Conservation (phyloP, 148 eudicot genomes). For the Dianthus caryophyllus region DNA sequence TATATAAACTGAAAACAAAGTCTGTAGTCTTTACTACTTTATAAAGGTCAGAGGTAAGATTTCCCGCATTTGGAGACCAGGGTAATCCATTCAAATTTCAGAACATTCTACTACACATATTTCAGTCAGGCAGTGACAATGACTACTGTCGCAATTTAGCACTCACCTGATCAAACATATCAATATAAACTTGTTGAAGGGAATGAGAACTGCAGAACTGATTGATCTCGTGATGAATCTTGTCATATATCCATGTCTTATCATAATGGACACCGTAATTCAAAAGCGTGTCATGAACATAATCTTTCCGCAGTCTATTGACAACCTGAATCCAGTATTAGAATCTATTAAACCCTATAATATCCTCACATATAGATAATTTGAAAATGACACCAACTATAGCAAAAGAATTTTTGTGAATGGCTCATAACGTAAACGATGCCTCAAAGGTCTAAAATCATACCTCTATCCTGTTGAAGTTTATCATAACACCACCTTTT, state of each 20-base stretch:
- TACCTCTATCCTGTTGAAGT: conserved; percentile 89
- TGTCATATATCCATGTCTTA: conserved; percentile 98
- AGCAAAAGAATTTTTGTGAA: not conserved
- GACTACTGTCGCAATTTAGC: not conserved
- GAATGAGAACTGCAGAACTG: conserved; percentile 96
- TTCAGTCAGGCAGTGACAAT: not conserved
- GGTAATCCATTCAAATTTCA: not conserved
- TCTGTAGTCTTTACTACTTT: not conserved
- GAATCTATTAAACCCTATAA: conserved; percentile 1
- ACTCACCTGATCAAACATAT: conserved; percentile 97
- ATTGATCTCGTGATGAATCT: conserved; percentile 98
- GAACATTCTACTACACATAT: not conserved
- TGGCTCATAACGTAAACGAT: not conserved
- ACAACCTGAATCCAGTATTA: conserved; percentile 60
- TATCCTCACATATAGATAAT: not conserved
- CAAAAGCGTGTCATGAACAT: conserved; percentile 77
- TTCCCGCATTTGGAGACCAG: not conserved
- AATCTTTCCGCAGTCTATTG: conserved; percentile 72
- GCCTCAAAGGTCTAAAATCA: conserved; percentile 16
- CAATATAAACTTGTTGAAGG: conserved; percentile 97
- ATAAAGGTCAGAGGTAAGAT: not conserved
- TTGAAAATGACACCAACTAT: not conserved
- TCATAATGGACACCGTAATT: conserved; percentile 92
- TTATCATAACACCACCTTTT: conserved; percentile 96
- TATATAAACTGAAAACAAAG: no score